Conservation (phyloP, 23 red algal genomes). For the Gracilariopsis chorda region DNA sequence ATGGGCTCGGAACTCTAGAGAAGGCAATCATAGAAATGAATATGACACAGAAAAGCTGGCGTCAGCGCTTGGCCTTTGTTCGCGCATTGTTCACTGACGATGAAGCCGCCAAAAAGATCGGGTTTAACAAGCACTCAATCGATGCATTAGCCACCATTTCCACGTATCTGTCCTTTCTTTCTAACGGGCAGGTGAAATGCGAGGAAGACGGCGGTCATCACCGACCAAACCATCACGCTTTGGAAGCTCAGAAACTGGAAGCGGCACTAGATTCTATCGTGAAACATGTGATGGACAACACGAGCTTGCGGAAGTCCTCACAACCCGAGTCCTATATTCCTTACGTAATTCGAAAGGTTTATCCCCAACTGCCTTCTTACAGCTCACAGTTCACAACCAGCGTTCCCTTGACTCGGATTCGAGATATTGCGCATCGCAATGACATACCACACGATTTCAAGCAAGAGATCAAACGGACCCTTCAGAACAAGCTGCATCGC, state of each 20-base stretch:
- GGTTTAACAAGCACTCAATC: constrained; percentile 47
- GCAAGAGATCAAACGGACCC: constrained; percentile 82
- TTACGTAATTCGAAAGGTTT: constrained; percentile 71
- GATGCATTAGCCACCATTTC: constrained; percentile 62
- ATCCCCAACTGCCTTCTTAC: constrained; percentile 72
- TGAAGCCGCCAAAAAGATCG: not conserved
- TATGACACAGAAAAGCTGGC: constrained; percentile 55
- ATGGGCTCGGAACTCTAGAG: constrained; percentile 52
- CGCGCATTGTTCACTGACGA: constrained; percentile 61
- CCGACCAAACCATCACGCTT: constrained; percentile 81
- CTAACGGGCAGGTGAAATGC: constrained; percentile 63
- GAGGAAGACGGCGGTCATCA: constrained; percentile 79
- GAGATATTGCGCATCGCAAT: constrained; percentile 83
- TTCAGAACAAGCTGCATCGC: constrained; percentile 90
- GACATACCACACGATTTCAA: constrained; percentile 90
- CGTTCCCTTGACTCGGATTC: constrained; percentile 80
- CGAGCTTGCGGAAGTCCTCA: not conserved
- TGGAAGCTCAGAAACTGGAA: constrained; percentile 58
- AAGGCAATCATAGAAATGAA: constrained; percentile 37
- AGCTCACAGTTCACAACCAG: constrained; percentile 66
- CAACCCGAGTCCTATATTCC: not conserved
- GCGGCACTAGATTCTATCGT: constrained; percentile 11
- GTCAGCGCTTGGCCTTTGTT: constrained; percentile 53
- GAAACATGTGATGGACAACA: not conserved
- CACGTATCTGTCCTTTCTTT: constrained; percentile 74